A percentile compares a stretch with the other conserved stretches of the same genome.
Conservation (phyloP, 1,284 basidiomycete species). For the Ceratobasidium papillatum region DNA sequence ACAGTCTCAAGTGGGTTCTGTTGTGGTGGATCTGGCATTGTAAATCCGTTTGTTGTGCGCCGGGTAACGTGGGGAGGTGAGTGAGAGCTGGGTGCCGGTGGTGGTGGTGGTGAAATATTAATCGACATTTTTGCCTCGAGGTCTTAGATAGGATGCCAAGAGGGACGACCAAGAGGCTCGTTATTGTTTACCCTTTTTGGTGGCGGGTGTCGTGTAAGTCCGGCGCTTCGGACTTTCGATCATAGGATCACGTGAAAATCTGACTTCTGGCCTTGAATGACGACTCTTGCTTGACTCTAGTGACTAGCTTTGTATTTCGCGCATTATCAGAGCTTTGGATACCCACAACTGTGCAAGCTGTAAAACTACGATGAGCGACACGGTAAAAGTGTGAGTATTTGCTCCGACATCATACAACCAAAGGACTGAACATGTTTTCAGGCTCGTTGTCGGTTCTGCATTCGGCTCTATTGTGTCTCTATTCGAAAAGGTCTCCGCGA, state of each 20-base stretch:
- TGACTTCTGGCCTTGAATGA: neutral
- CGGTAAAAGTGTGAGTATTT: slow-evolving; percentile 34
- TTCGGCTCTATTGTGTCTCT: slow-evolving; percentile 78
- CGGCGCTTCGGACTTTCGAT: neutral
- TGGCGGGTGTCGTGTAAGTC: neutral
- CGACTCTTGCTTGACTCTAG: neutral
- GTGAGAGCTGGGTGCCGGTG: neutral
- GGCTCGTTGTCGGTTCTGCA: slow-evolving; percentile 87
- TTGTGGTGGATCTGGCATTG: slow-evolving; percentile 29
- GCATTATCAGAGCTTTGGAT: neutral
- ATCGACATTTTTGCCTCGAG: neutral
- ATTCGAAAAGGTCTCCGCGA: slow-evolving; percentile 82
- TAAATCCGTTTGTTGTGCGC: slow-evolving; percentile 38
- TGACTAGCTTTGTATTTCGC: neutral
- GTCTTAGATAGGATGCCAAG: slow-evolving; percentile 2
- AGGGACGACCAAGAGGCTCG: no score
- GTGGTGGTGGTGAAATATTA: neutral
- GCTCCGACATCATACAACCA: neutral
- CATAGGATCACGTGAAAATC: neutral
- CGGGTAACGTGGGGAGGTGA: slow-evolving; percentile 14
- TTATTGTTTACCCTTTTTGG: slow-evolving; percentile 21
- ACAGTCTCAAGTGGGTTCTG: slow-evolving; percentile 63
- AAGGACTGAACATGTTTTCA: slow-evolving; percentile 49
- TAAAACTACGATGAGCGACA: neutral
- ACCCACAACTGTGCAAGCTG: neutral